phyloP scores from a whole-genome alignment of 108 stramenopile species.

The Nitzschia palea region DNA sequence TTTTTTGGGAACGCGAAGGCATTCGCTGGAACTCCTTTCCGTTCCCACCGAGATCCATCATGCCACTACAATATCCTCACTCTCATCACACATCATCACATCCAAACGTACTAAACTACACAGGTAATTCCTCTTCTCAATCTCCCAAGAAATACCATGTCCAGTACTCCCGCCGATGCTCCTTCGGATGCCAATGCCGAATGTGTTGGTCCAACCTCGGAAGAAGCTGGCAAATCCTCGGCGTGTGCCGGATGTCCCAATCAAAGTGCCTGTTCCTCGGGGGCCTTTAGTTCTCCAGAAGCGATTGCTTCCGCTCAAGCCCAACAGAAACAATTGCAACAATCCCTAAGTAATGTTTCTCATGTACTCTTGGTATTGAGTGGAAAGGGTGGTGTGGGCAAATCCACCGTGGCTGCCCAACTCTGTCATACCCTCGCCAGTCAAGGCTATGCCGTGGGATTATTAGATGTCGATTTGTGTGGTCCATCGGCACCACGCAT shows the following conservation, averaged over 20 bases:
- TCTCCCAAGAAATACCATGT: background rate
- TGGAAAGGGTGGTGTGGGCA: slow-evolving; percentile 99
- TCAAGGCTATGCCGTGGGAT: slow-evolving; percentile 91
- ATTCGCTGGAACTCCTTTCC: too few relatives aligned
- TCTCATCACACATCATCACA: too few relatives aligned
- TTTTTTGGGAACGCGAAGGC: too few relatives aligned
- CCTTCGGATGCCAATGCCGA: slow-evolving; percentile 85
- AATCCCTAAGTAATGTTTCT: slow-evolving; percentile 80
- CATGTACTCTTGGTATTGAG: slow-evolving; percentile 93
- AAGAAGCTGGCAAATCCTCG: slow-evolving; percentile 89
- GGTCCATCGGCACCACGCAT: slow-evolving; percentile 97
- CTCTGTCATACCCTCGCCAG: slow-evolving; percentile 88
- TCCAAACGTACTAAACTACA: too few relatives aligned
- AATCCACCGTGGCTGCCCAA: slow-evolving; percentile 96
- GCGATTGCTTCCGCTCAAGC: slow-evolving; percentile 55
- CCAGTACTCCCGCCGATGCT: slow-evolving; percentile 14
- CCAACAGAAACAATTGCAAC: slow-evolving; percentile 55
- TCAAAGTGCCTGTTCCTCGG: slow-evolving; percentile 89
- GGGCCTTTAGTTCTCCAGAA: slow-evolving; percentile 73
- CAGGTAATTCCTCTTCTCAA: too few relatives aligned
- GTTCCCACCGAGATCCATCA: too few relatives aligned
- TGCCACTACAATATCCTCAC: too few relatives aligned
- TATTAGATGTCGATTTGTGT: slow-evolving; percentile 98
- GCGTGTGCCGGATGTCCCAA: slow-evolving; percentile 98
- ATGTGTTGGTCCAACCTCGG: slow-evolving; percentile 92